Percentiles rank a stretch among this genome's conserved stretches.
Conservation (phyloP, 257 asterid species). For the Lavandula angustifolia region DNA sequence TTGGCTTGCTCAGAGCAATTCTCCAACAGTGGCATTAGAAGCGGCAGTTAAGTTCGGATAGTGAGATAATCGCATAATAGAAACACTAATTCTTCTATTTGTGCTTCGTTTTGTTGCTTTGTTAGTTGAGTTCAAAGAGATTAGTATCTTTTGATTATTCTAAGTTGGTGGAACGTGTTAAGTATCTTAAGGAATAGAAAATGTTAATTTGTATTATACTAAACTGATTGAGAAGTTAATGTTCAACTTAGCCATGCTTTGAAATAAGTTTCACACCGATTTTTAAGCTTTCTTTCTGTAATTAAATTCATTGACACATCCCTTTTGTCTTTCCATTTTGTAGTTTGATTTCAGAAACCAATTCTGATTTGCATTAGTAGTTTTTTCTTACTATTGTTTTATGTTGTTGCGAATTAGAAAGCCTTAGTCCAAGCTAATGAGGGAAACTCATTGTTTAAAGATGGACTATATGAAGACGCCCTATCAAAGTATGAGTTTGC, state of each 20-base stretch:
- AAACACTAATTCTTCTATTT: no score
- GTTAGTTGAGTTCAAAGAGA: conserved; percentile 2
- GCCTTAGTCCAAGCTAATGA: conserved; percentile 69
- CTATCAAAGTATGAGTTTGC: conserved; percentile 75
- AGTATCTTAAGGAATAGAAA: not conserved
- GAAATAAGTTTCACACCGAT: conserved; percentile 11
- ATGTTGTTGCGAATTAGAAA: conserved; percentile 49
- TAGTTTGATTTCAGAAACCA: not conserved
- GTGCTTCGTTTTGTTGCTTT: not conserved
- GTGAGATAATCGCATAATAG: no score
- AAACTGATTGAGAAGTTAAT: not conserved
- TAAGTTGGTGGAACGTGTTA: not conserved
- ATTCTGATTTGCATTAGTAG: conserved; percentile 11
- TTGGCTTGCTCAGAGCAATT: no score
- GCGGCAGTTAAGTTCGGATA: no score
- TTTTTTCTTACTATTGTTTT: conserved; percentile 17
- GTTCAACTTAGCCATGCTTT: conserved; percentile 15
- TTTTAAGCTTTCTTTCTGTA: not conserved
- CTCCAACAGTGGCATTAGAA: no score
- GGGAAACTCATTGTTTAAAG: conserved; percentile 78
- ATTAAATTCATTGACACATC: not conserved
- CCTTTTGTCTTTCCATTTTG: not conserved
- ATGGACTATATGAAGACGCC: conserved; percentile 72
- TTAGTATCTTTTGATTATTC: not conserved
- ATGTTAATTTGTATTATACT: not conserved